Evolutionary conservation across 352 stramenopile genomes (phyloP), one percentile per base, ranked within the genome.

Genomic region (Salisapilia sapeloensis): DNA sequence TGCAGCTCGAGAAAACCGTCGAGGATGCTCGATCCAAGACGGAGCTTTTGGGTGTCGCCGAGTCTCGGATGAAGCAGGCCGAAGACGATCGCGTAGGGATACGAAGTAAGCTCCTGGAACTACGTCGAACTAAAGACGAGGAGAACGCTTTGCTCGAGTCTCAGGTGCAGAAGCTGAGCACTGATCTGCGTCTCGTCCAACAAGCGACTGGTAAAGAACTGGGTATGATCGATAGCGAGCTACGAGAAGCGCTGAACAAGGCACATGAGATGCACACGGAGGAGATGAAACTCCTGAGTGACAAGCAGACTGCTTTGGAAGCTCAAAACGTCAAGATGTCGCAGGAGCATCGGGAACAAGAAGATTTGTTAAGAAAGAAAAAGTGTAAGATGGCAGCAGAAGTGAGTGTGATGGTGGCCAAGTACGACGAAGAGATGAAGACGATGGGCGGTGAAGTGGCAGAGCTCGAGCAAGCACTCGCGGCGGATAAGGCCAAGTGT

Each of bases 21-120:
- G 77, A 92, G 36, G 77, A 92, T 33, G 67, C 75, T 31, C 78
- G 78, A 40, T 78, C 75, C 23, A 80, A 86, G 44, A 77, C 71
- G 24, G 67, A 89, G 41, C 44, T 84, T 21, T 69, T 90, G 59
- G 53, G 67, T 8, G 53, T 76, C 29, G 67, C 76, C 6, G 70
- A 82, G 45, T 70, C 49, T 27, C 71, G 76, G 18, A 67, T 84
- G 49, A 77, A 86, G 29, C 72, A 86, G 38, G 72, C 72, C 0
- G 69, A 86, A 29, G 75, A 87, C 43, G 75, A 92, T 33, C 62
- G 74, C 5, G 49, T 65, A 22, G 39, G 54, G 16, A 83, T 90
- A 38, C 60, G 71, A 8, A 60, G 82, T 27, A 84, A 90, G 38
- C 48, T 92, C 6, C 65, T 38, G 14, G 63, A 85, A 35, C 60